phyloP scores from a whole-genome alignment of 108 stramenopile genomes.

The Stephanodiscus triporus region DNA sequence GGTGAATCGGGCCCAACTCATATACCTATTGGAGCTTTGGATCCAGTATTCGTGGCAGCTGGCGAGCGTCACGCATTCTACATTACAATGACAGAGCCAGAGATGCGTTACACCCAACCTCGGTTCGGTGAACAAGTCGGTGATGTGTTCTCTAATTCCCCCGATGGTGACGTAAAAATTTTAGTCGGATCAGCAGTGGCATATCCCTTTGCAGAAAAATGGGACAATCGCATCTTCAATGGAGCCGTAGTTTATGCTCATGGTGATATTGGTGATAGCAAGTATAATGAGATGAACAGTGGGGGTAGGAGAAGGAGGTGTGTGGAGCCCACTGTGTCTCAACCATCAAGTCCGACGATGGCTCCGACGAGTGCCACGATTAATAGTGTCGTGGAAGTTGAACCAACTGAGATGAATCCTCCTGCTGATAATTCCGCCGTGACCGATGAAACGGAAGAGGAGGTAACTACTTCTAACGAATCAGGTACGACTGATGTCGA shows the following conservation, averaged over 20 bases:
- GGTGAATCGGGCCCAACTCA: slow-evolving; percentile 27
- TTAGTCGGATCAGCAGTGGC: slow-evolving; percentile 34
- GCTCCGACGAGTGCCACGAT: neutral
- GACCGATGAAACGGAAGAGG: neutral
- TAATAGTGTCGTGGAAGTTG: neutral
- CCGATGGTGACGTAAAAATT: slow-evolving; percentile 24
- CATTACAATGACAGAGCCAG: slow-evolving; percentile 36
- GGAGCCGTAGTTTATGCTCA: slow-evolving; percentile 44
- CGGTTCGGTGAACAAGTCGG: slow-evolving; percentile 28
- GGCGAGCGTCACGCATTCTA: slow-evolving; percentile 43
- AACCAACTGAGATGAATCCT: neutral
- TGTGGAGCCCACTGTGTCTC: neutral
- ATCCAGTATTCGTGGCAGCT: slow-evolving; percentile 29
- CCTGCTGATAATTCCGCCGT: neutral
- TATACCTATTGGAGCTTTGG: slow-evolving; percentile 30
- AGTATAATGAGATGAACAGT: slow-evolving; percentile 17
- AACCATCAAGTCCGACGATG: neutral
- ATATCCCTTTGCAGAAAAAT: slow-evolving; percentile 25
- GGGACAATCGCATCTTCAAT: slow-evolving; percentile 41
- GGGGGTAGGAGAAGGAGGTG: slow-evolving; percentile 28
- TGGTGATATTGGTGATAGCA: slow-evolving; percentile 29
- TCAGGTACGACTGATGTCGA: neutral
- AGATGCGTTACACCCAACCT: slow-evolving; percentile 45
- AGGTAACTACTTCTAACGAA: neutral
- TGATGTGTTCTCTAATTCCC: slow-evolving; percentile 17